These are phyloP conservation scores for Chlamydomonas sp. DNA, from an alignment of 139 green algal genomes.

Conservation along the genomic window DNA sequence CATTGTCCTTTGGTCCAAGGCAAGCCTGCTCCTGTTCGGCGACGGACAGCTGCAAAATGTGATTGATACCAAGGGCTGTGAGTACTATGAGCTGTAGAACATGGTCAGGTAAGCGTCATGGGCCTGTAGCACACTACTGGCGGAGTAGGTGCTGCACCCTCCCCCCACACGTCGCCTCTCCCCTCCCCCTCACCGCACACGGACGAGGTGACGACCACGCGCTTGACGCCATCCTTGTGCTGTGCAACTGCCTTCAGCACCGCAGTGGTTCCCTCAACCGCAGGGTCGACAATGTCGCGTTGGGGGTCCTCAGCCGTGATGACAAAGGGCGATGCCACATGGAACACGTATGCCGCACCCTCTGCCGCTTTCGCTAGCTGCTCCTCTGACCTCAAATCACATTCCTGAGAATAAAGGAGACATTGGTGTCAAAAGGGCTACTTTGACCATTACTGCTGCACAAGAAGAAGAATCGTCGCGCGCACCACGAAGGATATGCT, in stretches of 20 bases:
- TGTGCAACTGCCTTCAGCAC: conserved; percentile 68
- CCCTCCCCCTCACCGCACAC: conserved; percentile 54
- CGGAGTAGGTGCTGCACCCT: too few species aligned
- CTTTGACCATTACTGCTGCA: too few species aligned
- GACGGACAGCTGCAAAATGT: too few species aligned
- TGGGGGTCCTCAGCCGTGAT: conserved; percentile 45
- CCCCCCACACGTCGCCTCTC: background rate
- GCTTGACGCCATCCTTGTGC: conserved; percentile 52
- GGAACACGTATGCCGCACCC: conserved; percentile 75
- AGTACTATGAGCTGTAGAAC: too few species aligned
- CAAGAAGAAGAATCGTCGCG: too few species aligned
- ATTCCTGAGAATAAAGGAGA: background rate
- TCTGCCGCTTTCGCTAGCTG: conserved; percentile 30
- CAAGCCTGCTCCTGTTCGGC: too few species aligned
- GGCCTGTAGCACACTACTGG: too few species aligned
- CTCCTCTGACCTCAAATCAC: conserved; percentile 27
- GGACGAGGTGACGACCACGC: conserved; percentile 77
- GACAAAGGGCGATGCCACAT: conserved; percentile 77
- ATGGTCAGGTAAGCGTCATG: too few species aligned
- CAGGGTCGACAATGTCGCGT: conserved; percentile 69
- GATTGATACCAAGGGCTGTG: too few species aligned
- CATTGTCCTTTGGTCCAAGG: too few species aligned
- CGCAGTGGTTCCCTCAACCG: conserved; percentile 69
- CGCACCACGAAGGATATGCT: conserved; percentile 15
- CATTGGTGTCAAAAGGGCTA: too few species aligned